Conservation (phyloP, 345 rosid species). For the Rhodamnia argentea region DNA sequence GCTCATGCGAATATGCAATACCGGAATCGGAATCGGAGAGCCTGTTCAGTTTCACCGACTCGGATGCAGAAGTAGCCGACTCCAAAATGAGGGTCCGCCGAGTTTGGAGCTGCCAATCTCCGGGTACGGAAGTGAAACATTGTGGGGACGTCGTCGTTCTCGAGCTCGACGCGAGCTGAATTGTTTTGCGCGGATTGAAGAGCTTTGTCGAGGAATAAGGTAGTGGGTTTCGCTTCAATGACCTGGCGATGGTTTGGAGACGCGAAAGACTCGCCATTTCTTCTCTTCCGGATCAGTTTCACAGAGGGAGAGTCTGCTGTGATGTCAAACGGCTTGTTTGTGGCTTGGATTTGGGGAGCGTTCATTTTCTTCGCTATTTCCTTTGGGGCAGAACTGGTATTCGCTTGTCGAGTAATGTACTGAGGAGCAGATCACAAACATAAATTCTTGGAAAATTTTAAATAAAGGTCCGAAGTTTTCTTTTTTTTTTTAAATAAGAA, state of each 20-base stretch:
- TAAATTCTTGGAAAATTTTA: not conserved
- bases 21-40: constrained; percentile 61
- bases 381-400: not conserved
- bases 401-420: not conserved
- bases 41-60: constrained; percentile 52
- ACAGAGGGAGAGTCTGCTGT: not conserved
- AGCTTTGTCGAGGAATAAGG: not conserved
- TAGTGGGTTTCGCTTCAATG: constrained; percentile 1
- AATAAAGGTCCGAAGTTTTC: too few relatives aligned
- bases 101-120: constrained; percentile 20
- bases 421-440: not conserved
- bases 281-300: not conserved
- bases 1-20: not conserved
- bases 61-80: constrained; percentile 33
- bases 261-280: not conserved
- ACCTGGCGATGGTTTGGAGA: constrained; percentile 9
- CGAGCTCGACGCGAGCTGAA: not conserved
- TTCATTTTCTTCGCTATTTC: not conserved
- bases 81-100: constrained; percentile 61
- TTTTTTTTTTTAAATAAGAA: too few relatives aligned
- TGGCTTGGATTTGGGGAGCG: not conserved
- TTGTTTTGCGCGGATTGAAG: not conserved
- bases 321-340: not conserved
- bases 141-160: not conserved
- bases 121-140: not conserved